Base-by-base conservation (phyloP, 2,329 filamentous ascomycete species). In the Sporothrix variecibatus region DNA sequence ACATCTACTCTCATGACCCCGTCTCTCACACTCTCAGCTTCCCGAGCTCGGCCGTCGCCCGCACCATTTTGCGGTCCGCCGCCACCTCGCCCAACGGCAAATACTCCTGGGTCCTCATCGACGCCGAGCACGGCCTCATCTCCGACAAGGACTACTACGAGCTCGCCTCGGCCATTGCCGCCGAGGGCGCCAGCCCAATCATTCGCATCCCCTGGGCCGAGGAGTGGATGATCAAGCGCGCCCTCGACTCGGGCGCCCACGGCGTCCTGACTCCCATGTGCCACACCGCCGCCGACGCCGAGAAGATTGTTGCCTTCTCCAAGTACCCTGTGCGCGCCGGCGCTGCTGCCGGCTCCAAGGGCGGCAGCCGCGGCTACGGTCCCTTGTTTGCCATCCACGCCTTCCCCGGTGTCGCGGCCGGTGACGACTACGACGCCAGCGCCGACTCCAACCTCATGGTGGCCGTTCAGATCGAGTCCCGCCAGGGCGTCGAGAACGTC, bases 151-250 rank as follows among this genome's bases (percentile, higher is more conserved):
- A 83, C 72, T 82, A 82, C 75, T 83, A 83, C 64, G 81, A 82
- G 34, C 75, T 78, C 26, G 73, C 51, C 51, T 73, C 75, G 56
- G 84, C 84, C 9, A 82, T 85, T 76, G 81, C 83, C 11, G 79
- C 80, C 23, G 80, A 80, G 64, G 82, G 83, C 28, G 82, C 83
- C 51, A 84, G 83, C 75, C 76, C 77, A 73, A 81, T 86, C 72
- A 83, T 86, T 26, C 80, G 82, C 71, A 86, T 90, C 58, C 84
- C 87, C 17, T 87, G 86, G 34, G 88, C 88, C 73, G 87, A 90
- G 80, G 83, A 85, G 67, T 90, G 87, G 88, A 89, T 89, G 87
- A 87, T 90, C 74, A 90, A 90, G 79, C 82, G 88, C 70, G 88
- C 88, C 12, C 83, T 91, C 51, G 89, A 90, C 77, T 82, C 87